phyloP scores from a whole-genome alignment of 2,329 filamentous ascomycete genomes.

The Zymoseptoria passerinii region DNA sequence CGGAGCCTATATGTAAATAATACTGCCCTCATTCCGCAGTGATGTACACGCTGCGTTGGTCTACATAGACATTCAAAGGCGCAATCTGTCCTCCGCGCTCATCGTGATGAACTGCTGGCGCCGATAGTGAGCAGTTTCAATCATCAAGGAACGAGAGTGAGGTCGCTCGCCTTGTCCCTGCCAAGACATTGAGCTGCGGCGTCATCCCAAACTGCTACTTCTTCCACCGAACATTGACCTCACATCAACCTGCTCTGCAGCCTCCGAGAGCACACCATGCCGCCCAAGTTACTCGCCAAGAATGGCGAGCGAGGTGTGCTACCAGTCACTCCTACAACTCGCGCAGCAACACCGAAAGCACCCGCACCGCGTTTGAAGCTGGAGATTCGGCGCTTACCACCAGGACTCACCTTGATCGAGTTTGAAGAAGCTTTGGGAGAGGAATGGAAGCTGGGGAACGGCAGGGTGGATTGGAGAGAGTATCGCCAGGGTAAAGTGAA shows the following conservation, averaged over 20 bases:
- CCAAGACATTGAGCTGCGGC: too few relatives aligned
- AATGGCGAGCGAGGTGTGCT: slow-evolving; percentile 22
- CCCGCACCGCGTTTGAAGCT: slow-evolving; percentile 67
- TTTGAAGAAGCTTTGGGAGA: slow-evolving; percentile 64
- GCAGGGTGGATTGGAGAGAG: slow-evolving; percentile 75
- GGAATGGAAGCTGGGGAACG: slow-evolving; percentile 72
- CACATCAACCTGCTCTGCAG: background rate
- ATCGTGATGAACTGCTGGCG: too few relatives aligned
- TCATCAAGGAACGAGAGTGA: too few relatives aligned
- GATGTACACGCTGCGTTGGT: too few relatives aligned
- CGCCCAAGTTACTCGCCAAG: slow-evolving; percentile 28
- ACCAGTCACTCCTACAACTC: slow-evolving; percentile 26
- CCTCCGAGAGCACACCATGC: slow-evolving; percentile 15
- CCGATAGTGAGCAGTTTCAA: too few relatives aligned
- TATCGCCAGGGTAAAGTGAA: slow-evolving; percentile 72
- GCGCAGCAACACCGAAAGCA: slow-evolving; percentile 31
- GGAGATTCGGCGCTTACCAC: slow-evolving; percentile 73
- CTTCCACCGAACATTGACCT: background rate
- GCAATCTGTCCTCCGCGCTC: too few relatives aligned
- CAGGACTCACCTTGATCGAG: slow-evolving; percentile 72
- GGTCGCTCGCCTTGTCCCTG: too few relatives aligned
- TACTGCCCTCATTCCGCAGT: too few relatives aligned
- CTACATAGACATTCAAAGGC: too few relatives aligned
- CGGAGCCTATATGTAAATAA: too few relatives aligned
- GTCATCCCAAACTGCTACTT: too few relatives aligned